Conservation (phyloP, 805 yeast species). For the Saccharomycopsis olivae region DNA sequence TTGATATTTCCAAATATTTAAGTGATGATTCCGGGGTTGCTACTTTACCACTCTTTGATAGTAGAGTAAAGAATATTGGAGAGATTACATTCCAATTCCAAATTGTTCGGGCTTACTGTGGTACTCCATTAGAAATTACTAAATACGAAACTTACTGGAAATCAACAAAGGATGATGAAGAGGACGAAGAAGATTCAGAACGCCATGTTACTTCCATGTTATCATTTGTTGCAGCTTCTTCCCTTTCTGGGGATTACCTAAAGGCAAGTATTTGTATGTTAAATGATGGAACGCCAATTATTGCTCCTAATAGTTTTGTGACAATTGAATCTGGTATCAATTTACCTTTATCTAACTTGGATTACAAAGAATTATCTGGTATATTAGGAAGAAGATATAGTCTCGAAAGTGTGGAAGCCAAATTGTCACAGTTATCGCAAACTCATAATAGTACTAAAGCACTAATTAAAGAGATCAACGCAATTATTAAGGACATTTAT, state of each 20-base stretch:
- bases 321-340: conserved; percentile 30
- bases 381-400: conserved; percentile 20
- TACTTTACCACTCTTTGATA: conserved; percentile 69
- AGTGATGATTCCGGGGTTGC: conserved; percentile 28
- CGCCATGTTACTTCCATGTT: conserved; percentile 25
- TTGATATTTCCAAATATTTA: conserved; percentile 29
- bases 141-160: conserved; percentile 97
- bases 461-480: neutral
- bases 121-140: conserved; percentile 73
- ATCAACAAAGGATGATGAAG: conserved; percentile 51
- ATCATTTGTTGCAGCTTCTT: conserved; percentile 84
- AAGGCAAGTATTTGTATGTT: conserved; percentile 60
- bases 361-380: conserved; percentile 31
- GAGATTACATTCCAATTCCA: conserved; percentile 67
- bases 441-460: neutral
- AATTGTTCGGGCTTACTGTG: conserved; percentile 81
- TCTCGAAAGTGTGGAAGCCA: conserved; percentile 23
- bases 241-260: conserved; percentile 72
- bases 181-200: conserved; percentile 2
- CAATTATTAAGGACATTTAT: conserved; percentile 22
- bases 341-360: conserved; percentile 51
- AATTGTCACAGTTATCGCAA: conserved; percentile 1
- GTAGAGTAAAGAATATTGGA: conserved; percentile 74
- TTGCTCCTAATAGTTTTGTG: conserved; percentile 58
- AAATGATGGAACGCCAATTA: conserved; percentile 78